phyloP scores from a whole-genome alignment of 1,139 yeast genomes.

The Saccharomyces pastorianus region DNA sequence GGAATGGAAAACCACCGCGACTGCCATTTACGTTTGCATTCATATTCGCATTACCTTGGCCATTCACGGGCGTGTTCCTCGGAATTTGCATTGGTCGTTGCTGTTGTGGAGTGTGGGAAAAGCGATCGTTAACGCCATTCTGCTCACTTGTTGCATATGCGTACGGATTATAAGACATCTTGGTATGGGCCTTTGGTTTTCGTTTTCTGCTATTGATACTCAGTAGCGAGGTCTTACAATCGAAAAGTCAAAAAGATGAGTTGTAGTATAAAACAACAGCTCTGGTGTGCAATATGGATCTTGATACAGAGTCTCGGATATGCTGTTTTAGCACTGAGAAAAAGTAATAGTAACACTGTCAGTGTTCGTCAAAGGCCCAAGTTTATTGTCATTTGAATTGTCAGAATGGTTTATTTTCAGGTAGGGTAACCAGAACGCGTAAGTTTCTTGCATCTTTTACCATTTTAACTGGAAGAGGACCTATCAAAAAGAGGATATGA shows the following conservation, averaged over 20 bases:
- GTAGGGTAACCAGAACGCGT: background rate
- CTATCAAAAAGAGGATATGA: background rate
- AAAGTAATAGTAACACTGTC: background rate
- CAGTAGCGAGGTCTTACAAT: background rate
- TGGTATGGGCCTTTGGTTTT: background rate
- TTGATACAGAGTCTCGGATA: background rate
- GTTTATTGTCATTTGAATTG: background rate
- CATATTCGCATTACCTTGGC: background rate
- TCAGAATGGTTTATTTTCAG: background rate
- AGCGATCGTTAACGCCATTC: constrained; percentile 16
- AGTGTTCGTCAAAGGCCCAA: background rate
- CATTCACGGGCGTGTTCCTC: constrained; percentile 6
- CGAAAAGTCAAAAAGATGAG: background rate
- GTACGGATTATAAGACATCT: constrained; percentile 38
- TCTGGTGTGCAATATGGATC: background rate
- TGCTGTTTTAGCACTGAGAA: background rate
- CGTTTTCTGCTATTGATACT: constrained; percentile 20
- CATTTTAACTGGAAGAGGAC: background rate
- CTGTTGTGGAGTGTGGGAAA: constrained; percentile 19
- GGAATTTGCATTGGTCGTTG: constrained; percentile 15
- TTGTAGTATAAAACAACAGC: background rate
- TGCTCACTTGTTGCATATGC: constrained; percentile 20
- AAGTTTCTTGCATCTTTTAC: background rate
- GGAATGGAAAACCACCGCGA: constrained; percentile 33
- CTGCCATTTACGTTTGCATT: background rate